Base-by-base conservation (phyloP, 345 rosid genomes). In the Mangifera indica region DNA sequence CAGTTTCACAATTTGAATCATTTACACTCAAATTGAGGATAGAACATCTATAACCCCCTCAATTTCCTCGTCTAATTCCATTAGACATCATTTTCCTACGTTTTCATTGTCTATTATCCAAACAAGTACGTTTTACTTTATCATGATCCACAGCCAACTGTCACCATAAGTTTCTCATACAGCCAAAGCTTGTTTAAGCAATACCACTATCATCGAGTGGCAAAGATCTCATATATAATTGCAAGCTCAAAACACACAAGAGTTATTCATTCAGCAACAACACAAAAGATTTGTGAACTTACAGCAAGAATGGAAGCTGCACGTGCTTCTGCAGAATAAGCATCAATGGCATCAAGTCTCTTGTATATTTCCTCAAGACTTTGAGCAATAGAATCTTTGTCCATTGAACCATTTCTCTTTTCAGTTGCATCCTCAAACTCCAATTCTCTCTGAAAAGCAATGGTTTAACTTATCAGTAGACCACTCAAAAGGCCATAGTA, bases 251-350 rank as follows among this genome's bases (percentile, higher is more conserved):
- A 17, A 67, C 60, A 59, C 54, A 15, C 60, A 63, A 55, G 21
- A 37, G 66, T 24, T 10, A 59, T 44, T 26, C 44, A 15, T 25
- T 42, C 71, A 72, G 37, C 48, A 74, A 71, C 26, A 32, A 51
- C 29, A 15, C n/a, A 18, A 70, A 65, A 57, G 34, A 63, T 37
- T 34, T 6, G 60, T 70, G 29, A 57, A 85, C 93, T 77, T 76
- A 92, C 99, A 24, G 98, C 97, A 81, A 95, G 97, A 83, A 95
- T 92, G 76, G 98, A 84, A 78, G 98, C 96, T 73, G 98, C 97
- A 48, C 97, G 96, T 72, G 98, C 85, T 83, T 95, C 98, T 12
- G 99, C 93, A 73, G 99, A 82, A 79, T 95, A 74, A 61, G 97
- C 98, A 87, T 91, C 99, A 76, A 95, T 95, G 55, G 79, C 78